Evolutionary conservation across 2,329 filamentous ascomycete genomes (phyloP), one percentile per base, ranked within the genome.

Genomic region (Rhytidhysteron rufulum): DNA sequence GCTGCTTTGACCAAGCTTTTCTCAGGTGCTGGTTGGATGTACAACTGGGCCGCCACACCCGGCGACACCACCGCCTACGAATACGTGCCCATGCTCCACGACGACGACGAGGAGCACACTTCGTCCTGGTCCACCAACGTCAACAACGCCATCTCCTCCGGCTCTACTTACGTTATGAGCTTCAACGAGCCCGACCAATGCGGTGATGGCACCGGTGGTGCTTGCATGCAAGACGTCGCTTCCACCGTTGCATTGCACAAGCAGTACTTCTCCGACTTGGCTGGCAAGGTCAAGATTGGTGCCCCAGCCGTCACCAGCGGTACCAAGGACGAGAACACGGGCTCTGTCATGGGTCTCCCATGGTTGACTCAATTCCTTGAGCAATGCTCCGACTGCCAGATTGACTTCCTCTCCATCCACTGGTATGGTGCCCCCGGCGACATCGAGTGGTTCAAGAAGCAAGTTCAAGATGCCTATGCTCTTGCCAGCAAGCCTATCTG

Each of bases 41-140:
- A 85, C 73, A 85, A 86, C 73, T 87, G 84, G 83, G 72, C 73
- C 34, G 48, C 47, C 9, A 53, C 69, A 15, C 54, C 62, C 37
- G 65, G 64, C 16, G 62, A 69, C 39, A 43, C 54, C 8, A 51
- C 57, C 9, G 58, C 57, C 36, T 57, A 80, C 51, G 71, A 77
- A 57, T 89, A 71, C 64, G 73, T 85, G 20, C 85, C 86, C 41
- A 84, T 60, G 49, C 47, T 60, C 8, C 51, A 55, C 25, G 45
- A 44, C 2, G 37, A 50, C 7, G 22, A 16, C 1, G n/a, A 24
- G 2, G 44, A 51, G 2, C 44, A 53, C 30, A 57, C 49, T 3
- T 34, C 33, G 1, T 36, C 16, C 2, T 63, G 60, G 61, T 39
- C 19, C 1, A 39, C 10, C 1, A 44, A 53, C 20, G 53, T 53